These are phyloP conservation scores for Lasiodiplodia gonubiensis DNA, from an alignment of 2,329 filamentous ascomycete genomes.

Conservation along the genomic window DNA sequence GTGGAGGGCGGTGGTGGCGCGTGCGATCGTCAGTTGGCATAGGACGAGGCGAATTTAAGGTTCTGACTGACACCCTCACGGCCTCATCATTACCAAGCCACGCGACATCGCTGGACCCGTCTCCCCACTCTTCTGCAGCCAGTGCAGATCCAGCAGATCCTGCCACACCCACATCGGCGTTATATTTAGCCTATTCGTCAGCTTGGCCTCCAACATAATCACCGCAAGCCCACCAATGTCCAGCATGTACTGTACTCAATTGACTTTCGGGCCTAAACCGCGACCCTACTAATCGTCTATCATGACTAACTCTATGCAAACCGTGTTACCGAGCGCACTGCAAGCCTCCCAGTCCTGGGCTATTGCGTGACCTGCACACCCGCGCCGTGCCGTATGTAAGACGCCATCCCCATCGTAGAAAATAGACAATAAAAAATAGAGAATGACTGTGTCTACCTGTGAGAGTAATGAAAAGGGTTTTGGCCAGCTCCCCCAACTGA, in stretches of 20 bases:
- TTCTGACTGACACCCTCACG: conserved; percentile 21
- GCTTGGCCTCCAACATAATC: not conserved
- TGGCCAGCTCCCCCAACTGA: conserved; percentile 13
- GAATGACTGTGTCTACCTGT: not conserved
- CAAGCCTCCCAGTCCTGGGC: not conserved
- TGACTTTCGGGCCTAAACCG: not conserved
- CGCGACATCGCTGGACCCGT: conserved; percentile 4
- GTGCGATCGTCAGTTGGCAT: not conserved
- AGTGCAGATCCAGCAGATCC: conserved; percentile 20
- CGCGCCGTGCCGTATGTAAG: conserved; percentile 2
- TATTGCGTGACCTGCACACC: conserved; percentile 12
- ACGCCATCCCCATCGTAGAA: not conserved
- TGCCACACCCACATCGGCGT: not conserved
- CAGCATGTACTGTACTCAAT: not conserved
- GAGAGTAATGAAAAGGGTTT: not conserved
- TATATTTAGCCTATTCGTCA: not conserved
- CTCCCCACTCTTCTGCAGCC: not conserved
- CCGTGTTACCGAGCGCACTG: not conserved
- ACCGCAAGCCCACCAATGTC: not conserved
- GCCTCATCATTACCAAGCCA: not conserved
- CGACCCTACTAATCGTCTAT: conserved; percentile 5
- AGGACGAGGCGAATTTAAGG: conserved; percentile 4
- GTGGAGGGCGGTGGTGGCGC: not conserved
- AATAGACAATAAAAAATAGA: conserved; percentile 12
- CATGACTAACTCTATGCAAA: not conserved